A percentile compares a stretch with the other conserved stretches of the same genome.
Evolutionary conservation across 371 early-diverging fungal genomes (phyloP).

Genomic region (Batkoa obscura): DNA sequence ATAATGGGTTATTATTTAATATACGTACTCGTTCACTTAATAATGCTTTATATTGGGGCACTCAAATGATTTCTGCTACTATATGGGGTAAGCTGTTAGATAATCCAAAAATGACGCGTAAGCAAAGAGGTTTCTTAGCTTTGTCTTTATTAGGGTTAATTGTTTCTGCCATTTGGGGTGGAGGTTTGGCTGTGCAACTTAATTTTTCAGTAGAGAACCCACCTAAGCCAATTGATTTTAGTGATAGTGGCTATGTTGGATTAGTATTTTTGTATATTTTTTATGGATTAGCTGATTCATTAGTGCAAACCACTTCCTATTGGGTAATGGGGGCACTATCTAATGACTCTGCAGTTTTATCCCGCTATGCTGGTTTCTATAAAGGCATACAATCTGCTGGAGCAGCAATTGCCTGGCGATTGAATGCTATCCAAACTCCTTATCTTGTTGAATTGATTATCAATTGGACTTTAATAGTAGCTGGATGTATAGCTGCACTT

Average conservation of each 20-base stretch:
- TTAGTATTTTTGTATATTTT: slow-evolving; percentile 11
- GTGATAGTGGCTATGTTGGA: slow-evolving; percentile 23
- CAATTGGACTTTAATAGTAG: neutral
- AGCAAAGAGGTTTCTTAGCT: slow-evolving; percentile 29
- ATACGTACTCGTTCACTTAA: slow-evolving; percentile 38
- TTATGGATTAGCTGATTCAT: neutral
- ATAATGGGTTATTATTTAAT: slow-evolving; percentile 30
- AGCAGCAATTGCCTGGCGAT: slow-evolving; percentile 16
- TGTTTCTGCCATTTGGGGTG: slow-evolving; percentile 34
- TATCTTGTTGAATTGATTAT: neutral
- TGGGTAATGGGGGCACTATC: slow-evolving; percentile 62
- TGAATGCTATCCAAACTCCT: slow-evolving; percentile 10
- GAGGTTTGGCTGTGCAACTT: slow-evolving; percentile 32
- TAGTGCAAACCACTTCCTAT: neutral
- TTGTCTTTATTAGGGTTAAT: slow-evolving; percentile 19
- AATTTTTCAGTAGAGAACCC: slow-evolving; percentile 14
- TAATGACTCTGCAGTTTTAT: slow-evolving; percentile 38
- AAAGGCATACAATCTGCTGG: slow-evolving; percentile 22
- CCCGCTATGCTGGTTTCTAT: slow-evolving; percentile 40
- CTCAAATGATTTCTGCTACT: slow-evolving; percentile 42
- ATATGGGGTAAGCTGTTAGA: slow-evolving; percentile 34
- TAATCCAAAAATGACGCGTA: slow-evolving; percentile 16
- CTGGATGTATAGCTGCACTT: neutral
- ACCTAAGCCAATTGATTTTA: neutral
- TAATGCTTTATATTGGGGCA: slow-evolving; percentile 43